Conservation (phyloP, 352 stramenopile genomes). For the Pythium brachiatum region DNA sequence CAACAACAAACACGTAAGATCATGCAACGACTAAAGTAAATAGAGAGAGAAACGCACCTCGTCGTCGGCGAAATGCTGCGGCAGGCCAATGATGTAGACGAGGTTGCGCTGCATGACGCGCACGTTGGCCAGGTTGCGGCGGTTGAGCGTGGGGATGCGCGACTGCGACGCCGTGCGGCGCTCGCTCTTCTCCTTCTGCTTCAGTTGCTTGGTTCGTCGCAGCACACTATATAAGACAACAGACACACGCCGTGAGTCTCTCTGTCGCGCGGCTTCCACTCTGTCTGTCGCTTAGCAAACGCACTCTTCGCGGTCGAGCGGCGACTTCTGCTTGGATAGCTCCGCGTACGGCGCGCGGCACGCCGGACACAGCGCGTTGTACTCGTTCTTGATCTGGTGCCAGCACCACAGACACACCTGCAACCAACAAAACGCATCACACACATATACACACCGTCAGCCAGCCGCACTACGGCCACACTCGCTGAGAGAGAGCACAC, state of each 20-base stretch:
- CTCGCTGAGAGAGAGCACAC: no score
- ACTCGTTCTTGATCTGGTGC: slow-evolving; percentile 98
- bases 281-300: no score
- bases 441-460: no score
- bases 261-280: neutral
- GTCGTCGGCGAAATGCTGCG: slow-evolving; percentile 81
- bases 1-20: neutral
- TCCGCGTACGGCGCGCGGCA: slow-evolving; percentile 97
- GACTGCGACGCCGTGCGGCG: slow-evolving; percentile 51
- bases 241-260: neutral
- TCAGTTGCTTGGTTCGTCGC: slow-evolving; percentile 75
- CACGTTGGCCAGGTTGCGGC: slow-evolving; percentile 86
- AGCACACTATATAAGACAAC: slow-evolving; percentile 42
- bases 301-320: slow-evolving; percentile 94
- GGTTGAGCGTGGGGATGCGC: slow-evolving; percentile 45
- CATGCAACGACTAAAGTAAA: neutral
- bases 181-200: slow-evolving; percentile 84
- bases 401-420: slow-evolving; percentile 99
- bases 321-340: slow-evolving; percentile 86
- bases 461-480: no score
- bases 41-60: slow-evolving; percentile 32
- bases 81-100: slow-evolving; percentile 94
- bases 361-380: slow-evolving; percentile 96
- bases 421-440: neutral
- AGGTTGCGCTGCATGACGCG: slow-evolving; percentile 94